phyloP scores from a whole-genome alignment of 2,329 filamentous ascomycete species.

The Immersiporthe knoxdaviesiana region DNA sequence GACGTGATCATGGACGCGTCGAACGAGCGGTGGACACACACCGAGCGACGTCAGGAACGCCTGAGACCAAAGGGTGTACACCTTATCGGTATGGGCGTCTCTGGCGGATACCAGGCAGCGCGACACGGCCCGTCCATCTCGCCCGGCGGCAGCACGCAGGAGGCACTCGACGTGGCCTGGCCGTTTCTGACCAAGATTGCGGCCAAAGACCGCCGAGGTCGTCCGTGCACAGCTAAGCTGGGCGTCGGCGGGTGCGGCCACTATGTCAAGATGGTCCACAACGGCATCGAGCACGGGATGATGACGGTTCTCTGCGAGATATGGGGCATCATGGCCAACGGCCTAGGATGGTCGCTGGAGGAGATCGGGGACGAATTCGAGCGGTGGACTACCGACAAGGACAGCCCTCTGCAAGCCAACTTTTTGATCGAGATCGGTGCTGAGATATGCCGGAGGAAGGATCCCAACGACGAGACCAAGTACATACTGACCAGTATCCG shows the following conservation, averaged over 20 bases:
- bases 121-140: slow-evolving; percentile 69
- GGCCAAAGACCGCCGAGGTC: slow-evolving; percentile 63
- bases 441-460: slow-evolving; percentile 59
- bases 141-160: slow-evolving; percentile 59
- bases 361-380: slow-evolving; percentile 63
- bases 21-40: slow-evolving; percentile 69
- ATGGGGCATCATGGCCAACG: slow-evolving; percentile 64
- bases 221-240: slow-evolving; percentile 62
- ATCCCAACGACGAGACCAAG: slow-evolving; percentile 39
- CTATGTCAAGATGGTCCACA: slow-evolving; percentile 78
- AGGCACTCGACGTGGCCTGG: slow-evolving; percentile 60
- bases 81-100: slow-evolving; percentile 71
- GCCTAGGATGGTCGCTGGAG: slow-evolving; percentile 61
- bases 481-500: slow-evolving; percentile 64
- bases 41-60: slow-evolving; percentile 63
- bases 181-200: slow-evolving; percentile 64
- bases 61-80: slow-evolving; percentile 60
- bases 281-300: slow-evolving; percentile 75
- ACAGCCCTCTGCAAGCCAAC: slow-evolving; percentile 60
- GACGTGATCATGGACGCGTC: slow-evolving; percentile 72
- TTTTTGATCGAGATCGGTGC: slow-evolving; percentile 67
- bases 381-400: slow-evolving; percentile 55
- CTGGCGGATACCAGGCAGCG: slow-evolving; percentile 70
- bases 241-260: slow-evolving; percentile 68
- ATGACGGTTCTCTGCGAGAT: slow-evolving; percentile 66